Conservation (phyloP, 257 asterid species). For the Solanum paucissectum region DNA sequence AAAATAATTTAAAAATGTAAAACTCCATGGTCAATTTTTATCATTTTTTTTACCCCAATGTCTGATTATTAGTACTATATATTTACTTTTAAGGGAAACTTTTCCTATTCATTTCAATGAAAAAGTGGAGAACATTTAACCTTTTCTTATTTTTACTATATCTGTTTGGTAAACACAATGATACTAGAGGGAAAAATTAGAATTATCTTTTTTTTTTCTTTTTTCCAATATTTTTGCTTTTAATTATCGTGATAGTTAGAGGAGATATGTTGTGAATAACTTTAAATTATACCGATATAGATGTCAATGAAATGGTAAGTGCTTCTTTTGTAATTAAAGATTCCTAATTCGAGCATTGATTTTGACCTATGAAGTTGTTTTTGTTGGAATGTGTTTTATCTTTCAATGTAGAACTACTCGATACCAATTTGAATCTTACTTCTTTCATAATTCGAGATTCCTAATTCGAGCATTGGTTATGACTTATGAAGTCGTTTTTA, state of each 20-base stretch:
- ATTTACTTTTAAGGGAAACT: background rate
- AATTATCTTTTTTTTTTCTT: background rate
- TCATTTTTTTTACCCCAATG: background rate
- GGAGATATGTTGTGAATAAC: background rate
- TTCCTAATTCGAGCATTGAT: background rate
- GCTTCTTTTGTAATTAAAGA: background rate
- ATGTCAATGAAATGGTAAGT: background rate
- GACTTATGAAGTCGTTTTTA: fast-evolving
- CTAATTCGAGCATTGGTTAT: background rate
- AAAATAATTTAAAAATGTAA: background rate
- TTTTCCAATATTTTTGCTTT: background rate
- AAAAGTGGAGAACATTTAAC: background rate
- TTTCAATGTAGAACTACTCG: fast-evolving
- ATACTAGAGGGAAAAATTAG: background rate
- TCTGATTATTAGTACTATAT: background rate
- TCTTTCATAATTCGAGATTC: background rate
- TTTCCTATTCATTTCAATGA: background rate
- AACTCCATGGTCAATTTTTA: background rate
- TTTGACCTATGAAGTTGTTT: background rate
- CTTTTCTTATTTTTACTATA: background rate
- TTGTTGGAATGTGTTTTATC: background rate
- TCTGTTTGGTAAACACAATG: background rate
- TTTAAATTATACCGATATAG: too few species aligned
- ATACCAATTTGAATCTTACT: background rate
- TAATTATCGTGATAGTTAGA: background rate